Conservation (phyloP, 2,329 filamentous ascomycete species). For the Neonectria sp. region DNA sequence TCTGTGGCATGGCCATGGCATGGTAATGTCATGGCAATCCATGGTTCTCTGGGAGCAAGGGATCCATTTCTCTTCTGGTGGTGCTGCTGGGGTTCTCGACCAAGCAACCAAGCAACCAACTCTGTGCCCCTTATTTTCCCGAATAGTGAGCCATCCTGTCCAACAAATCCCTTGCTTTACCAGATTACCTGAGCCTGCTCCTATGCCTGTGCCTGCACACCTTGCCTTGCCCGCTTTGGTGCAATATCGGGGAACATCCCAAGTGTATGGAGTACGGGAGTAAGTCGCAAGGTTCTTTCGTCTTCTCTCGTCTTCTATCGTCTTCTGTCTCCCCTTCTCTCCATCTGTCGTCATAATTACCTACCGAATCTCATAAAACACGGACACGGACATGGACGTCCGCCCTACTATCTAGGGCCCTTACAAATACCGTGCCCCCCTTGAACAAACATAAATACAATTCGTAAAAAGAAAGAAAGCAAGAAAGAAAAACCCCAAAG, state of each 20-base stretch:
- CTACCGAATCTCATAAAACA: background rate
- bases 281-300: background rate
- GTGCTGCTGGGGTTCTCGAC: background rate
- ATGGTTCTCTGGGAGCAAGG: conserved; percentile 19
- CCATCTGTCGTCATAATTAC: background rate
- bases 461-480: background rate
- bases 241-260: conserved; percentile 3
- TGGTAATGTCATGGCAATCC: conserved; percentile 13
- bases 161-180: conserved; percentile 5
- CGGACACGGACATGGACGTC: background rate
- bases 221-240: conserved; percentile 3
- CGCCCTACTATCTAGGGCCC: background rate
- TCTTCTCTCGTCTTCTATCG: conserved; percentile 10
- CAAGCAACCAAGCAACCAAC: background rate
- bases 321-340: conserved; percentile 5
- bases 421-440: background rate
- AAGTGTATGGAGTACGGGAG: background rate
- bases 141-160: background rate
- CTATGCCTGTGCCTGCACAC: background rate
- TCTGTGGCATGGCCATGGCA: conserved; percentile 17
- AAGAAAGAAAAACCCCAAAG: background rate
- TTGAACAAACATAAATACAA: no score
- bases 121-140: conserved; percentile 4
- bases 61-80: background rate
- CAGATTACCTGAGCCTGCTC: conserved; percentile 2